These are phyloP conservation scores for Hagleromyces aurorensis DNA, from an alignment of 805 yeast species.

Conservation along the genomic window DNA sequence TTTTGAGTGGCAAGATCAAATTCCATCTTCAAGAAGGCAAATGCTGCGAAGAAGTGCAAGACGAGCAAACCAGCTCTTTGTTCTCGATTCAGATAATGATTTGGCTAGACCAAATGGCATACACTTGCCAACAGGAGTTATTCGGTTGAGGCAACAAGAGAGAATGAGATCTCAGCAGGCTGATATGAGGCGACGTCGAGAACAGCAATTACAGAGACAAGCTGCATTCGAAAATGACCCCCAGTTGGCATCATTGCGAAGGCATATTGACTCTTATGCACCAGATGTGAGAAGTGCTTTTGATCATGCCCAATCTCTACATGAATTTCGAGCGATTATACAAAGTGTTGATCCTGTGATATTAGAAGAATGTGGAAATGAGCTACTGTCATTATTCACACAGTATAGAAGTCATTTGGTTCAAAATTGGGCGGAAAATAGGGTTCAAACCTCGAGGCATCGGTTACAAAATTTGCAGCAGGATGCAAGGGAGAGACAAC, in stretches of 20 bases:
- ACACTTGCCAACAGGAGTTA: constrained; percentile 6
- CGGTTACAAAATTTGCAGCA: constrained; percentile 3
- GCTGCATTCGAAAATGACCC: constrained; percentile 7
- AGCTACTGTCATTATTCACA: constrained; percentile 15
- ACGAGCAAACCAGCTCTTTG: constrained; percentile 10
- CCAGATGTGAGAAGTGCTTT: constrained; percentile 21
- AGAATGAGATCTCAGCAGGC: constrained; percentile 5
- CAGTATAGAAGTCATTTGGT: constrained; percentile 15
- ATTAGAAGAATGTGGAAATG: constrained; percentile 16
- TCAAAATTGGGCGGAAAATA: constrained; percentile 14
- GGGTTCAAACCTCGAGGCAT: constrained; percentile 7
- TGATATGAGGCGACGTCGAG: constrained; percentile 6
- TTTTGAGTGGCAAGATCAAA: constrained; percentile 18
- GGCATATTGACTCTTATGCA: constrained; percentile 14
- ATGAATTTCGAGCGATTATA: constrained; percentile 19
- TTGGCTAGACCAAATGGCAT: constrained; percentile 5
- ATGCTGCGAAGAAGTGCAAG: constrained; percentile 15
- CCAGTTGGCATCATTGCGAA: constrained; percentile 9
- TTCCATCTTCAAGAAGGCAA: constrained; percentile 13
- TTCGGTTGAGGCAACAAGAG: constrained; percentile 8
- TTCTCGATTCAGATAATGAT: constrained; percentile 9
- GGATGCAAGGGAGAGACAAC: constrained; percentile 2
- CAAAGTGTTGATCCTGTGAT: constrained; percentile 17
- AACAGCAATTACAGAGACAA: constrained; percentile 4
- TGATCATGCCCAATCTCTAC: constrained; percentile 18